phyloP scores from a whole-genome alignment of 2,329 filamentous ascomycete genomes.

The Volutella citrinella region DNA sequence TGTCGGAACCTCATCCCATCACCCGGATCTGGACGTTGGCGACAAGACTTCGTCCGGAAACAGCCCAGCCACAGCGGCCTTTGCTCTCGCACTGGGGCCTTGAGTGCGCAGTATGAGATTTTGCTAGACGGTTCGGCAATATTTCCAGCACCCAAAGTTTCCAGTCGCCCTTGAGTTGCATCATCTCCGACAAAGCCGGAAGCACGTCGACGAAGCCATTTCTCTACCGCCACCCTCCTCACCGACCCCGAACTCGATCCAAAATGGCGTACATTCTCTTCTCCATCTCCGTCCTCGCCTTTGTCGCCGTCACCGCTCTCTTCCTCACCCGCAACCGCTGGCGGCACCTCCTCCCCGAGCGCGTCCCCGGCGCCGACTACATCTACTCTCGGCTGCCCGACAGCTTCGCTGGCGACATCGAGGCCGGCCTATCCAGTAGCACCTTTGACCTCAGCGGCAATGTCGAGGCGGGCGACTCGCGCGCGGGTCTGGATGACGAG shows the following conservation, averaged over 20 bases:
- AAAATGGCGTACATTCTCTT: constrained; percentile 81
- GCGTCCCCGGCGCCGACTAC: constrained; percentile 54
- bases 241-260: too few relatives aligned
- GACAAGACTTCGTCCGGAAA: background rate
- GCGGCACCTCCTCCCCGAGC: constrained; percentile 65
- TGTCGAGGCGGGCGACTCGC: constrained; percentile 71
- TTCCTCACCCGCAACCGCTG: constrained; percentile 80
- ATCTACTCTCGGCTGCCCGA: constrained; percentile 76
- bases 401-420: constrained; percentile 79
- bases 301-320: constrained; percentile 70
- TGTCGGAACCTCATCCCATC: constrained; percentile 3
- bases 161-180: too few relatives aligned
- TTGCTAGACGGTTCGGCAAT: too few relatives aligned
- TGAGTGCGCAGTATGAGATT: too few relatives aligned
- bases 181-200: too few relatives aligned
- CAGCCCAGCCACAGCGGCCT: background rate
- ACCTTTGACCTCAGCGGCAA: constrained; percentile 84
- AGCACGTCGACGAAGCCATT: too few relatives aligned
- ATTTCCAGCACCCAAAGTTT: too few relatives aligned
- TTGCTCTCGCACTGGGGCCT: too few relatives aligned
- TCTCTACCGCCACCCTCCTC: constrained; percentile 1
- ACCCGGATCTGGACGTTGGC: too few relatives aligned
- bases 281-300: constrained; percentile 66
- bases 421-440: constrained; percentile 77
- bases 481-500: constrained; percentile 75